These are phyloP conservation scores for Cardamine occulta DNA, from an alignment of 345 rosid species.

Conservation along the genomic window DNA sequence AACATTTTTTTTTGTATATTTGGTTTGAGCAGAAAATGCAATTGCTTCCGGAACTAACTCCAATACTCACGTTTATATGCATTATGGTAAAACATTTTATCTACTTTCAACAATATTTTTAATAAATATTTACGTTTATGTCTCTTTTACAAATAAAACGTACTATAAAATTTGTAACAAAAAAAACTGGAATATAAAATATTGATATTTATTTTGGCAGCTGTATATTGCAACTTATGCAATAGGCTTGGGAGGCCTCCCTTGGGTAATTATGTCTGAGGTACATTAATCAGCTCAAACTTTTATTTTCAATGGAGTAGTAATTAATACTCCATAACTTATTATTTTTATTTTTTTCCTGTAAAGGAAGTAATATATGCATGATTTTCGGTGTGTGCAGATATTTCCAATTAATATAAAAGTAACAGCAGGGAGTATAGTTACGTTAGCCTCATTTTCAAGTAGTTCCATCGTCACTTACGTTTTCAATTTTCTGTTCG, in stretches of 20 bases:
- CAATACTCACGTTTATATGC: conserved; percentile 36
- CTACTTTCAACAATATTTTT: background rate
- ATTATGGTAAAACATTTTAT: conserved; percentile 26
- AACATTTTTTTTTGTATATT: background rate
- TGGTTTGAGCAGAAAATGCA: conserved; percentile 33
- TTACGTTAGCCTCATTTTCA: conserved; percentile 50
- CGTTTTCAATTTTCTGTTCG: conserved; percentile 50
- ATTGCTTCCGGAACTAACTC: conserved; percentile 41
- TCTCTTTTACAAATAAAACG: background rate
- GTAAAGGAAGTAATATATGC: background rate
- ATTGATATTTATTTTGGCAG: conserved; percentile 25
- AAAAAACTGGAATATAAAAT: background rate
- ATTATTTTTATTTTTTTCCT: background rate
- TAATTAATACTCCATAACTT: too few relatives aligned
- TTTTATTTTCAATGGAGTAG: background rate
- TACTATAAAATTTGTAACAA: background rate
- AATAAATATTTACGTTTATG: background rate
- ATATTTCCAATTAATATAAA: background rate
- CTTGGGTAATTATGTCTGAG: conserved; percentile 53
- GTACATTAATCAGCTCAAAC: conserved; percentile 28
- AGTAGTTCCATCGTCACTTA: conserved; percentile 47
- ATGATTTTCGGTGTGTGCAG: background rate
- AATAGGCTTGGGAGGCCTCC: conserved; percentile 50
- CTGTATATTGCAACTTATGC: conserved; percentile 33
- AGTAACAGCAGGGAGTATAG: conserved; percentile 53